Evolutionary conservation across 306 rosid genomes (phyloP), one percentile per base, ranked within the genome.

Genomic region (Fragaria iinumae): DNA sequence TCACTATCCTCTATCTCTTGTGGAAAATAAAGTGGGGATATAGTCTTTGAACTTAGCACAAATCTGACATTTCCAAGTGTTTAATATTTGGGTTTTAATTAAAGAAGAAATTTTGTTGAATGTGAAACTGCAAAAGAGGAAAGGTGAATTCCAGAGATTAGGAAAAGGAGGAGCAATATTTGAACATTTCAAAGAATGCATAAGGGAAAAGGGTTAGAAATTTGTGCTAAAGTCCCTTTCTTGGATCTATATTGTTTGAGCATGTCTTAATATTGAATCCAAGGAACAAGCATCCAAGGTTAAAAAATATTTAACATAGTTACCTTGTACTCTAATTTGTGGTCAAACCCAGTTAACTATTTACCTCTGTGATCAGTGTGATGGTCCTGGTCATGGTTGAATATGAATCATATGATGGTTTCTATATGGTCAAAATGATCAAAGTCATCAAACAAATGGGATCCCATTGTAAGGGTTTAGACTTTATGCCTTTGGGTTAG

Each of bases 281-380:
- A 87, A 92, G 89, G 80, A 90, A 84, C 76, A 11, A 72, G 97
- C 85, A 92, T 92, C 97, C 97, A 65, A 92, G 87, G 96, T 84
- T 68, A 79, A 55, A 55, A 64, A 63, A 55, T 21, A 41, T 17
- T 38, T 18, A 38, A n/a, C 56, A 69, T 75, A 17, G 70, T 45
- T 56, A 57, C 20, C 27, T 36, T 63, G 21, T 32, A 63, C n/a
- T 8, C 32, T 32, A 78, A 67, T 52, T 20, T 64, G 67, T 78
- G 53, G 83, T 60, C 80, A 70, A 85, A 85, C 79, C 83, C 76
- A 81, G 77, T 76, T 74, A 64, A 21, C 47, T 34, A 44, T 23
- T n/a, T 47, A 50, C 76, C 77, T 18, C 60, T 83, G 44, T 41
- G 44, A 41, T 41, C 44, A 38, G 7, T 6, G 36, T 47, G 53